Conservation (phyloP, 495 filamentous ascomycete species). For the Aspergillus kassunensis region DNA sequence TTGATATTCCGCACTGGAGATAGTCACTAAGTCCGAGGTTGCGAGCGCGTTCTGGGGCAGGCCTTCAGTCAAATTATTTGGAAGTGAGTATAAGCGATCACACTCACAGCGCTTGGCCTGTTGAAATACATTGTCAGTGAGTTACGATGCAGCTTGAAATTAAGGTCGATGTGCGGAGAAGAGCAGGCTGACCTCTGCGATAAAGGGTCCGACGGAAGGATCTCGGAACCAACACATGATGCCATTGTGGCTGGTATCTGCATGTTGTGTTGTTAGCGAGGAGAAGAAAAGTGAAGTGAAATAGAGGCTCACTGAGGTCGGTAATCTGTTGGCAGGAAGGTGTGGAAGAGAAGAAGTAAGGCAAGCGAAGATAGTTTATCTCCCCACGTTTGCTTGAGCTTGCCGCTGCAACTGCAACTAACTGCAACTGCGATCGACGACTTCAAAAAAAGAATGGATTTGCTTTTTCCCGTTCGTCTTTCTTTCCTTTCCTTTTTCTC, state of each 20-base stretch:
- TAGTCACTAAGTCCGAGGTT: slow-evolving; percentile 43
- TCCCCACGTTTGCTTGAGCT: slow-evolving; percentile 15
- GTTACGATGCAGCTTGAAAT: background rate
- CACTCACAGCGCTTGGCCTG: slow-evolving; percentile 14
- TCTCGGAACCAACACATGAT: background rate
- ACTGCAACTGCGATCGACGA: slow-evolving; percentile 12
- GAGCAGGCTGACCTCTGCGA: slow-evolving; percentile 5
- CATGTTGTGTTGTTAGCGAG: background rate
- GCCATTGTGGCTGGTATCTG: slow-evolving; percentile 10
- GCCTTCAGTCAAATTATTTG: background rate
- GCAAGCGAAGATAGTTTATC: too few species aligned
- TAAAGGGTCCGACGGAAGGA: background rate
- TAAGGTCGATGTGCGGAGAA: background rate
- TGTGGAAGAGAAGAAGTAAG: background rate
- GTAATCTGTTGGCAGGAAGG: background rate
- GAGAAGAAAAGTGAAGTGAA: background rate
- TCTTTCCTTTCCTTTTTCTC: background rate
- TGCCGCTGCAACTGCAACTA: too few species aligned
- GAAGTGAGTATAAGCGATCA: background rate
- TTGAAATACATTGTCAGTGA: background rate
- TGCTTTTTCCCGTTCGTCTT: slow-evolving; percentile 5
- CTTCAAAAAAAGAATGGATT: background rate
- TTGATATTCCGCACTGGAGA: slow-evolving; percentile 53
- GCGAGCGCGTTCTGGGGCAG: slow-evolving; percentile 4
- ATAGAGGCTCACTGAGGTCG: too few species aligned